phyloP scores from a whole-genome alignment of 306 rosid genomes.

The Fagus crenata region DNA sequence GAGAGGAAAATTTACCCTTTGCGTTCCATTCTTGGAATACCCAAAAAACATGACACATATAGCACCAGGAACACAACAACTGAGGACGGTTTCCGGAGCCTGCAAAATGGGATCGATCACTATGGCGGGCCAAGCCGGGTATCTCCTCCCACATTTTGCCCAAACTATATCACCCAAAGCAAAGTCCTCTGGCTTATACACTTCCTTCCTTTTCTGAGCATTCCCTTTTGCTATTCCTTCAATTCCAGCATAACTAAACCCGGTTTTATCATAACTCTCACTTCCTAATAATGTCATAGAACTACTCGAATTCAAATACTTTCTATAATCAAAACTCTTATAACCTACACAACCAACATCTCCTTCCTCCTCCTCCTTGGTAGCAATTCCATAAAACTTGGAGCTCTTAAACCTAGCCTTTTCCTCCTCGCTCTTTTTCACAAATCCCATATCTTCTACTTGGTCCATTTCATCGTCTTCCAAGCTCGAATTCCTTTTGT shows the following conservation, averaged over 20 bases:
- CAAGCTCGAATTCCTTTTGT: slow-evolving; percentile 38
- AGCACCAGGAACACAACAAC: slow-evolving; percentile 66
- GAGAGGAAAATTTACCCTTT: slow-evolving; percentile 49
- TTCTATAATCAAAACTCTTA: slow-evolving; percentile 23
- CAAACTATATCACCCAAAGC: slow-evolving; percentile 90
- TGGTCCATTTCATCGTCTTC: slow-evolving; percentile 40
- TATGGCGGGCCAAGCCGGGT: slow-evolving; percentile 94
- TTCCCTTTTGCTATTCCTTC: slow-evolving; percentile 32
- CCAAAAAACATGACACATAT: slow-evolving; percentile 94
- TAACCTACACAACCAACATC: slow-evolving; percentile 28
- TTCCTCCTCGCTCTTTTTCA: slow-evolving; percentile 36
- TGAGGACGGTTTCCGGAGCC: slow-evolving; percentile 78
- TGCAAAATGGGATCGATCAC: slow-evolving; percentile 85
- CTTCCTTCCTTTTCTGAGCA: slow-evolving; percentile 51
- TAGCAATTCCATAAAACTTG: slow-evolving; percentile 15
- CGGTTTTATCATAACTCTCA: slow-evolving; percentile 20
- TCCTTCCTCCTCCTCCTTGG: slow-evolving; percentile 12
- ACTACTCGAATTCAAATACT: slow-evolving; percentile 32
- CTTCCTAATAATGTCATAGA: neutral
- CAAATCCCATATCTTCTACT: slow-evolving; percentile 32
- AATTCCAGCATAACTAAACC: slow-evolving; percentile 42
- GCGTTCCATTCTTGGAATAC: slow-evolving; percentile 82
- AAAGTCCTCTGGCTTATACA: slow-evolving; percentile 77
- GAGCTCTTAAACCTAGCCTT: slow-evolving; percentile 30
- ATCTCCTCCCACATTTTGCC: slow-evolving; percentile 94